Percentiles rank a stretch among this genome's conserved stretches.
These are phyloP conservation scores for Suillus spraguei DNA, from an alignment of 768 basidiomycete genomes.

Conservation along the genomic window DNA sequence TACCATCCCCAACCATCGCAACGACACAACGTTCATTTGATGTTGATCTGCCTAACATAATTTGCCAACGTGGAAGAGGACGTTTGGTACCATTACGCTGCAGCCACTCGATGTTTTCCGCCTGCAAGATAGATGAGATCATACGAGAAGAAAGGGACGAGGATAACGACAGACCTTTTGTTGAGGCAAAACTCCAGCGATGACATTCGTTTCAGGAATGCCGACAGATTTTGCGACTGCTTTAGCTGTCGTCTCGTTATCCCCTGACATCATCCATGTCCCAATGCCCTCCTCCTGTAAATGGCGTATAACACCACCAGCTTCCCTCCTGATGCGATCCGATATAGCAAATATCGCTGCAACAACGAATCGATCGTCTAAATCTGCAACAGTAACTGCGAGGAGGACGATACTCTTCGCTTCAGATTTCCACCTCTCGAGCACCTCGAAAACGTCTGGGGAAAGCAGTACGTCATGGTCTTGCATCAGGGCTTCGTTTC, in stretches of 20 bases:
- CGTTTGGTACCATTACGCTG: constrained; percentile 46
- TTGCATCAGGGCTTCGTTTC: constrained; percentile 68
- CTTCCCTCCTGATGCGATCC: constrained; percentile 65
- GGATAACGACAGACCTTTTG: constrained; percentile 56
- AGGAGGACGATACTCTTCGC: constrained; percentile 75
- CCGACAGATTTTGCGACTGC: constrained; percentile 73
- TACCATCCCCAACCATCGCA: constrained; percentile 62
- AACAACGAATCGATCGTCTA: constrained; percentile 31
- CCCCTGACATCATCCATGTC: constrained; percentile 85
- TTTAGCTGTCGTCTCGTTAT: constrained; percentile 66
- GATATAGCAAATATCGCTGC: constrained; percentile 62
- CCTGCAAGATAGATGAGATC: constrained; percentile 33
- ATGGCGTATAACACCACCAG: constrained; percentile 51
- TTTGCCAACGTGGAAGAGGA: constrained; percentile 30
- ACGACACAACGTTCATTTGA: constrained; percentile 46
- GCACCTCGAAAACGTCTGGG: constrained; percentile 25
- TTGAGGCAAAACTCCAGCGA: constrained; percentile 80
- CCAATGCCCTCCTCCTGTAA: constrained; percentile 56
- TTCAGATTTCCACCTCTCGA: constrained; percentile 59
- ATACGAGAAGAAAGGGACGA: not conserved
- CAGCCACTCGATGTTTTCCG: constrained; percentile 61
- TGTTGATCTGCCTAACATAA: constrained; percentile 21
- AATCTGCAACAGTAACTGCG: constrained; percentile 37
- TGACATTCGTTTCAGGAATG: constrained; percentile 65
- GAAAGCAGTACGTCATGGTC: constrained; percentile 46